Evolutionary conservation across 2,329 filamentous ascomycete species (phyloP).

Genomic region (Thielaviopsis populi): DNA sequence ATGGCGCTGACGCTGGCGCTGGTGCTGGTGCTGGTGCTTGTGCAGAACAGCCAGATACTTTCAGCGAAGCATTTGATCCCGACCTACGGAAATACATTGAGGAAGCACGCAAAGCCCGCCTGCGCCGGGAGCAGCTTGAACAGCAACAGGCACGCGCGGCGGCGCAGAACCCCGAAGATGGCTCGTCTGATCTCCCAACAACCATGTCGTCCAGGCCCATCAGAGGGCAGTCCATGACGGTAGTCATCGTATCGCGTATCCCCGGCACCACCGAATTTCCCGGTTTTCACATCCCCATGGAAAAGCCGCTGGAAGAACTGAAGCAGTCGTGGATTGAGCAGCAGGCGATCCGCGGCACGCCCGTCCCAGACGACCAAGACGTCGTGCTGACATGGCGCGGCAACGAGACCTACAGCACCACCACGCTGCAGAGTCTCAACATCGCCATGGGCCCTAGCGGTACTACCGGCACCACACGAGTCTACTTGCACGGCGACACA

Average conservation of each 20-base stretch:
- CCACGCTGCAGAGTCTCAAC: constrained; percentile 54
- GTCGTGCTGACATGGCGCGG: constrained; percentile 71
- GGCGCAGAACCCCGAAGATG: not conserved
- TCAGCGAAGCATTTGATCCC: constrained; percentile 24
- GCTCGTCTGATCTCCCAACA: not conserved
- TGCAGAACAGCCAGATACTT: not conserved
- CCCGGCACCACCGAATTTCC: constrained; percentile 30
- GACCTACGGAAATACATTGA: constrained; percentile 33
- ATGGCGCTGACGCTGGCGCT: not conserved
- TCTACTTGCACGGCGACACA: constrained; percentile 26
- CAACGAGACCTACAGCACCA: constrained; percentile 57
- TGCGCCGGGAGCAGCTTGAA: not conserved
- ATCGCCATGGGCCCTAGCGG: constrained; percentile 30
- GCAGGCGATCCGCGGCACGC: constrained; percentile 35
- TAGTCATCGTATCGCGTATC: constrained; percentile 38
- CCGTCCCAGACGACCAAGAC: constrained; percentile 30
- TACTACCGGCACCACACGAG: constrained; percentile 23
- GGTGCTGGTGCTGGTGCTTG: not conserved
- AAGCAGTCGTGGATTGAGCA: constrained; percentile 53
- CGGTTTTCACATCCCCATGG: constrained; percentile 3
- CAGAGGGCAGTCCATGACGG: not conserved
- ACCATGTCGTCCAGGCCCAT: not conserved
- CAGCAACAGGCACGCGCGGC: not conserved
- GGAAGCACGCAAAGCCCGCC: constrained; percentile 25
- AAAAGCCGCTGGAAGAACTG: constrained; percentile 26